A percentile compares a stretch with the other conserved stretches of the same genome.
These are phyloP conservation scores for Angophora floribunda DNA, from an alignment of 345 rosid species.

Conservation along the genomic window DNA sequence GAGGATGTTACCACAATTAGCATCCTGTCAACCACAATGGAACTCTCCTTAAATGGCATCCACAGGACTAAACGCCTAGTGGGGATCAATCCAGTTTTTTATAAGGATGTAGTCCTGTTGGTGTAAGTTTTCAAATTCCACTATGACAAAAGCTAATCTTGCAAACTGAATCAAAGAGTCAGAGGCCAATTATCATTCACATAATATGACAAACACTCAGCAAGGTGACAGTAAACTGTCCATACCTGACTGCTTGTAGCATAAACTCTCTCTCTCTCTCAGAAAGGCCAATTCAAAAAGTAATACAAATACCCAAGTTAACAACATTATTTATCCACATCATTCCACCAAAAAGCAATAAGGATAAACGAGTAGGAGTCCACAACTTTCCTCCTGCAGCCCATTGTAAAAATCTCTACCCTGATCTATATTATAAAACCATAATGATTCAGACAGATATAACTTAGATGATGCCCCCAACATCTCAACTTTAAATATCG, in stretches of 20 bases:
- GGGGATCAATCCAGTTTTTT: background rate
- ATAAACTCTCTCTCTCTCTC: background rate
- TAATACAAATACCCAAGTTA: background rate
- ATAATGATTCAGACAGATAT: background rate
- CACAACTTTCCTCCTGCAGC: background rate
- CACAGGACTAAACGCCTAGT: background rate
- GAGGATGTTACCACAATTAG: slow-evolving; percentile 86
- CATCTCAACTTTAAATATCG: background rate
- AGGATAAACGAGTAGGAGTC: background rate
- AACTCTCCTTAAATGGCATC: background rate
- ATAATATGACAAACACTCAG: background rate
- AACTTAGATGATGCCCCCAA: background rate
- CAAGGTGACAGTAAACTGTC: background rate
- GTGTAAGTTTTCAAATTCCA: background rate
- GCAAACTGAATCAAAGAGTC: background rate
- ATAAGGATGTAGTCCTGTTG: background rate
- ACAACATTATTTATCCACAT: background rate
- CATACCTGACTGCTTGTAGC: background rate
- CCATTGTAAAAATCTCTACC: background rate
- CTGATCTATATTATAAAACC: background rate
- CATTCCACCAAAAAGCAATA: background rate
- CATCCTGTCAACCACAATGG: slow-evolving; percentile 46
- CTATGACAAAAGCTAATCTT: background rate
- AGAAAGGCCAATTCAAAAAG: background rate
- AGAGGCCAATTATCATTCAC: background rate